Evolutionary conservation across 2,329 filamentous ascomycete species (phyloP).

Genomic region (Aspergillus uvarum): DNA sequence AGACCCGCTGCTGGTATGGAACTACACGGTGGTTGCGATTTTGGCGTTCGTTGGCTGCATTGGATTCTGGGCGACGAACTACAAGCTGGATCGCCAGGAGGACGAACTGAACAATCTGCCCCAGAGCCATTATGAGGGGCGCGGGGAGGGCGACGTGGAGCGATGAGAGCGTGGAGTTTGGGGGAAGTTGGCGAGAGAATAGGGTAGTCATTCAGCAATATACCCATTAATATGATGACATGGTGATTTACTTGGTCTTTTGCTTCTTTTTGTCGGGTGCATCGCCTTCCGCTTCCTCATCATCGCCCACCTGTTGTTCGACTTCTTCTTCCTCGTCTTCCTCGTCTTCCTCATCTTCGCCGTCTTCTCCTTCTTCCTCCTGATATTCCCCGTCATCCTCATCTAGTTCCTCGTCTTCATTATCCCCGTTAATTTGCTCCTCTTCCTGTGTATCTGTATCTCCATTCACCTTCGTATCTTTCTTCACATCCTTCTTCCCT

Average conservation of each 20-base stretch:
- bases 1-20: conserved; percentile 69
- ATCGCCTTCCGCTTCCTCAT: not conserved
- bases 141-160: not conserved
- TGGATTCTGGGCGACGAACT: conserved; percentile 68
- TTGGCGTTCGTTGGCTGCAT: conserved; percentile 63
- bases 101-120: conserved; percentile 60
- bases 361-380: not conserved
- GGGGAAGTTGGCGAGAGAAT: not conserved
- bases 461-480: too few species aligned
- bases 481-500: too few species aligned
- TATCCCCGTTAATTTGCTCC: not conserved
- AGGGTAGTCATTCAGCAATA: not conserved
- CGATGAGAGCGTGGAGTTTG: not conserved
- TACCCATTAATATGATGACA: not conserved
- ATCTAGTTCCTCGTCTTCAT: not conserved
- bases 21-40: conserved; percentile 65
- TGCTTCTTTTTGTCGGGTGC: not conserved
- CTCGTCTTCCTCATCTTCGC: not conserved
- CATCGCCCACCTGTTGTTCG: not conserved
- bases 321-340: not conserved
- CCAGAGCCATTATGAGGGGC: conserved; percentile 17
- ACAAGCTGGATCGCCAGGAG: conserved; percentile 64
- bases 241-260: not conserved
- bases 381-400: not conserved
- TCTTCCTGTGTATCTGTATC: not conserved